Base-by-base conservation (phyloP, 306 rosid species). In the Trifolium pratense region DNA sequence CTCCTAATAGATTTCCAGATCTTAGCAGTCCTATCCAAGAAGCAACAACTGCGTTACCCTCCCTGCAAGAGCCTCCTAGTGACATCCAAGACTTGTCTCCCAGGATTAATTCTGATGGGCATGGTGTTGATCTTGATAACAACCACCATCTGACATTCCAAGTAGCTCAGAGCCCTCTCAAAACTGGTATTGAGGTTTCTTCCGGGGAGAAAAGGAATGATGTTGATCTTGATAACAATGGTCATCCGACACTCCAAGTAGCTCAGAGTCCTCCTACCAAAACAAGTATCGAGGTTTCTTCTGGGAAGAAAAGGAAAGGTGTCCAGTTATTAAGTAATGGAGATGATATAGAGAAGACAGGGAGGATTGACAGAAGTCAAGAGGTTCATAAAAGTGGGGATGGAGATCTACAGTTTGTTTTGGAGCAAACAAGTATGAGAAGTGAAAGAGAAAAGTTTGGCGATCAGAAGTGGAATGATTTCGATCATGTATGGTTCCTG, bases 261-360 rank as follows among this genome's bases (percentile, higher is more conserved):
- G 71, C 71, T 69, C 77, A 49, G 75, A 73, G 80, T 68, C 84
- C 84, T 78, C 79, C 70, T 32, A 32, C 48, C 4, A 18, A 63
- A 74, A 69, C 70, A 78, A 75, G 67, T 58, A 18, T 70, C 68
- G 84, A 83, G 74, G 80, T 18, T 74, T 79, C 76, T 63, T 86
- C 86, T 56, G 90, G 79, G 71, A 87, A 57, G 61, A 94, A 91
- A 84, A 77, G 97, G 71, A 87, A 87, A 69, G 82, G 80, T 62
- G 32, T 45, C 1, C 81, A 67, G 71, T 52, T 52, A 75, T 57
- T 61, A 61, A 72, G 72, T 15, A 84, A 79, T 68, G 88, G 81
- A 63, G 66, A 84, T 77, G 71, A 36, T 20, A 56, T 46, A 15
- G 82, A 69, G 57, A 79, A 74, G 66, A 74, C 31, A 42, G 74